A percentile compares a stretch with the other conserved stretches of the same genome.
phyloP scores from a whole-genome alignment of 1,139 yeast species.

The Blastobotrys indianensis region DNA sequence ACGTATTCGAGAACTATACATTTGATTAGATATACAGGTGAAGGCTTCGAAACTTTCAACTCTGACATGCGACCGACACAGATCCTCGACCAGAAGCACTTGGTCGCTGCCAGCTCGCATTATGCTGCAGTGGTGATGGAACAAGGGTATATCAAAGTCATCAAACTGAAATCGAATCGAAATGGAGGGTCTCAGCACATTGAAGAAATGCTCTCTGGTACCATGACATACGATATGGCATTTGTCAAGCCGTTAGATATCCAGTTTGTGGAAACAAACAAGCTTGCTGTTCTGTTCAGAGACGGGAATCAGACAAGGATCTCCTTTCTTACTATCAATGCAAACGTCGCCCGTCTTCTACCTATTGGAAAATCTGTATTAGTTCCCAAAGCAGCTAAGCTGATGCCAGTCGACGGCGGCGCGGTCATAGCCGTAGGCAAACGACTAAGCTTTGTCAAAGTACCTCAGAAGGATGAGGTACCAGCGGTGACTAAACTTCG shows the following conservation, averaged over 20 bases:
- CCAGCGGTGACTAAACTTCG: not conserved
- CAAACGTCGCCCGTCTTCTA: too few relatives aligned
- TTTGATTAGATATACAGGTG: constrained; percentile 12
- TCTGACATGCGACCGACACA: not conserved
- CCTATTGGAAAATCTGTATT: too few relatives aligned
- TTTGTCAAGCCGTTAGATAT: constrained; percentile 13
- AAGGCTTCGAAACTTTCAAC: constrained; percentile 10
- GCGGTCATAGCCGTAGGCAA: not conserved
- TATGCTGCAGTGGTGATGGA: constrained; percentile 3
- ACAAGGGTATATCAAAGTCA: constrained; percentile 12
- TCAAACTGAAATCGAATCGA: constrained; percentile 5
- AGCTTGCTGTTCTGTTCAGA: constrained; percentile 1
- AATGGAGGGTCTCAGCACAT: not conserved
- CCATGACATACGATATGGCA: constrained; percentile 9
- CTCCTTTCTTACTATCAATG: too few relatives aligned
- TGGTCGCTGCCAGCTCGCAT: constrained; percentile 3
- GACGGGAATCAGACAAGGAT: not conserved
- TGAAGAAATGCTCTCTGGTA: constrained; percentile 2
- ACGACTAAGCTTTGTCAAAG: not conserved
- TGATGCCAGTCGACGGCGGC: not conserved
- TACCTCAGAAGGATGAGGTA: not conserved
- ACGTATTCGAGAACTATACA: constrained; percentile 11
- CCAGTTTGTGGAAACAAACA: constrained; percentile 13
- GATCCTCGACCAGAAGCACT: not conserved
- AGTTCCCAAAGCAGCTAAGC: not conserved